Evolutionary conservation across 208 protist species (phyloP), one percentile per base, ranked within the genome.

Genomic region (Naegleria gruberi): DNA sequence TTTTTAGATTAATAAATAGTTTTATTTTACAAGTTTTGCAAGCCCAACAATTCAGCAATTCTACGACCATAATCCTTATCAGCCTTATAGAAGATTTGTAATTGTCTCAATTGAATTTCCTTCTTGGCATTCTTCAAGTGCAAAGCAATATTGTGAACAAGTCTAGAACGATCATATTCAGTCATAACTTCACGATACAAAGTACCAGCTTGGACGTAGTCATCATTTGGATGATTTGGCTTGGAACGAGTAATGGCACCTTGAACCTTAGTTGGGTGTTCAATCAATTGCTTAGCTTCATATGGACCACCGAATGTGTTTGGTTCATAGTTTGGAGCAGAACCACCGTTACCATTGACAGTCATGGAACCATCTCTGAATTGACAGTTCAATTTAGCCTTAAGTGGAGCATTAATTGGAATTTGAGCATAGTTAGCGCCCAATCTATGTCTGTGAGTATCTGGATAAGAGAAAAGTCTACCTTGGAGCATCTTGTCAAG

Each of bases 361-460:
- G 51, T 57, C 93, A 94, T 94, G 12, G 65, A 47, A 81, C 94
- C 94, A 83, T 95, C 94, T 89, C 94, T 91, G 15, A 46, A 46
- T 46, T 95, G 90, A 89, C 90, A 65, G 57, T 92, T 87, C 37
- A 93, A 51, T 81, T 89, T 89, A 65, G 57, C 84, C 73, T 46
- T 89, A 44, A 47, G 65, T 81, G 74, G 91, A 85, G 87, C 89
- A 90, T 97, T 97, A 55, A 97, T 91, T 89, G 95, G 95, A 51
- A 97, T 91, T 90, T 93, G 90, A 51, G 90, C 41, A 90, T 95
- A 95, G 89, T 97, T 95, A 41, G 90, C 45, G 83, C 95, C 95
- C 0, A 97, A 91, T 85, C 95, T 93, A 90, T 96, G 91, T 89
- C 92, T 90, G n/a, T 96, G 94, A 0, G 95, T 95, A 87, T 97